A percentile compares a stretch with the other conserved stretches of the same genome.
Conservation (phyloP, 2,329 filamentous ascomycete genomes). For the Fusarium annulatum region DNA sequence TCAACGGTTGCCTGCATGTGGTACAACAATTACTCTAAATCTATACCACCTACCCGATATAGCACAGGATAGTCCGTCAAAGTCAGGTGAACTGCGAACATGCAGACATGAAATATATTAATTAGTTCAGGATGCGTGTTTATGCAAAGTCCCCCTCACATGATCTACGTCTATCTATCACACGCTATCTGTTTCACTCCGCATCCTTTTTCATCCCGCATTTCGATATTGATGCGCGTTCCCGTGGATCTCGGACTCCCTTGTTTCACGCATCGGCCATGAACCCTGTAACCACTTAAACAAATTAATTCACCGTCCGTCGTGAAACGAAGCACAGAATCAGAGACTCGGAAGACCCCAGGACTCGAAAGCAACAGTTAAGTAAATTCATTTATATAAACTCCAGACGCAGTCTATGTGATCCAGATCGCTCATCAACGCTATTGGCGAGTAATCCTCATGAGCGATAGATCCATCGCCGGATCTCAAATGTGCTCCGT, state of each 20-base stretch:
- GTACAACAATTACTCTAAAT: neutral
- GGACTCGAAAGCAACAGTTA: neutral
- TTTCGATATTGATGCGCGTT: slow-evolving; percentile 18
- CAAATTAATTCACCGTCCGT: neutral
- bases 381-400: slow-evolving; percentile 12
- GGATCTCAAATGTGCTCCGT: slow-evolving; percentile 36
- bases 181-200: slow-evolving; percentile 16
- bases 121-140: slow-evolving; percentile 25
- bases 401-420: slow-evolving; percentile 31
- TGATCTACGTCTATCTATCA: slow-evolving; percentile 21
- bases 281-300: slow-evolving; percentile 15
- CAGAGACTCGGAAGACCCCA: neutral
- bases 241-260: slow-evolving; percentile 22
- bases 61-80: neutral
- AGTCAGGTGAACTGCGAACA: slow-evolving; percentile 11
- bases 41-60: neutral
- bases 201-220: slow-evolving; percentile 37
- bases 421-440: slow-evolving; percentile 36
- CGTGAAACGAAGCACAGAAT: neutral
- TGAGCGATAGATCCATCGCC: slow-evolving; percentile 14
- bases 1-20: slow-evolving; percentile 4
- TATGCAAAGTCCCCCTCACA: slow-evolving; percentile 22
- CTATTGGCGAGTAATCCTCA: slow-evolving; percentile 16
- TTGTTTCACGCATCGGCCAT: slow-evolving; percentile 29
- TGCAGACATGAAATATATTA: neutral